Conservation (phyloP, 1,284 basidiomycete species). For the Malassezia arunalokei region DNA sequence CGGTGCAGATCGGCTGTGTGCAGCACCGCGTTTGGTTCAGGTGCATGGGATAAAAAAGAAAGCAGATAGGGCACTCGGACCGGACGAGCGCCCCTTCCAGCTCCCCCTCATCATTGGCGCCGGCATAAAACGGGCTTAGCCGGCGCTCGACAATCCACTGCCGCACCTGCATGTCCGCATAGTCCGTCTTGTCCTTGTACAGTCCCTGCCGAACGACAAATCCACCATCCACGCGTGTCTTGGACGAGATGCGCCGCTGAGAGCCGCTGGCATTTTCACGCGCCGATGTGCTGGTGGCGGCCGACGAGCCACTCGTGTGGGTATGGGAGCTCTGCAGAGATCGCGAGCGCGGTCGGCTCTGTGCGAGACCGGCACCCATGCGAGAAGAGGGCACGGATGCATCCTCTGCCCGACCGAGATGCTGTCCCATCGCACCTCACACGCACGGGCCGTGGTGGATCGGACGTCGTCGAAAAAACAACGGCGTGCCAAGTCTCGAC, state of each 20-base stretch:
- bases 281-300: not conserved
- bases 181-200: constrained; percentile 65
- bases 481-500: too few species aligned
- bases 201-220: constrained; percentile 74
- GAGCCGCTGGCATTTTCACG: not conserved
- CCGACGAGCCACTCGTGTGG: not conserved
- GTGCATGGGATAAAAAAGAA: constrained; percentile 28
- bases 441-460: too few species aligned
- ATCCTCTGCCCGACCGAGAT: constrained; percentile 5
- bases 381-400: not conserved
- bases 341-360: too few species aligned
- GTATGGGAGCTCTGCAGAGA: too few species aligned
- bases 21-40: constrained; percentile 92
- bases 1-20: constrained; percentile 94
- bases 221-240: constrained; percentile 52
- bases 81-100: constrained; percentile 52
- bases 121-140: constrained; percentile 88
- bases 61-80: not conserved
- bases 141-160: constrained; percentile 73
- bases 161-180: constrained; percentile 74
- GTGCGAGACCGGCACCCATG: too few species aligned
- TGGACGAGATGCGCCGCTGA: constrained; percentile 12
- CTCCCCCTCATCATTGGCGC: constrained; percentile 67
- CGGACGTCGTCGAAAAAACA: too few species aligned
- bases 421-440: constrained; percentile 11